A percentile compares a stretch with the other conserved stretches of the same genome.
Evolutionary conservation across 345 rosid genomes (phyloP).

Genomic region (Luvunga scandens): DNA sequence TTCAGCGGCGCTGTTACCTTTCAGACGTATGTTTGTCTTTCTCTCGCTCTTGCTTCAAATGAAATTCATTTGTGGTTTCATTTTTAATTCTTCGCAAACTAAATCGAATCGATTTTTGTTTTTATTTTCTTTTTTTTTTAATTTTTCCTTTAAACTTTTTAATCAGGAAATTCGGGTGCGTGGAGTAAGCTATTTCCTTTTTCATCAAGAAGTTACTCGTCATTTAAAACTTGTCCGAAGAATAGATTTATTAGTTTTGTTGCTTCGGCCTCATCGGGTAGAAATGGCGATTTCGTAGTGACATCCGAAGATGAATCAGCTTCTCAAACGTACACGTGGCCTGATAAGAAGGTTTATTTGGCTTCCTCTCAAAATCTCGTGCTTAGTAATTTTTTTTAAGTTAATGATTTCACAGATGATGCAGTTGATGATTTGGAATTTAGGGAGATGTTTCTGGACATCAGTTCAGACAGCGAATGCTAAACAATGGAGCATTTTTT

Average conservation of each 20-base stretch:
- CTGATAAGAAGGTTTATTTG: conserved; percentile 37
- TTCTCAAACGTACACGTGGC: conserved; percentile 44
- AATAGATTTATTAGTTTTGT: conserved; percentile 18
- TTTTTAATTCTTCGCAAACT: background rate
- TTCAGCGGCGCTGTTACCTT: conserved; percentile 26
- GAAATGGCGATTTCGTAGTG: conserved; percentile 23
- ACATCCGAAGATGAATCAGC: conserved; percentile 21
- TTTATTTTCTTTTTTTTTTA: too few relatives aligned
- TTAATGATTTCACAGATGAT: background rate
- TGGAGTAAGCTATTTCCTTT: conserved; percentile 21
- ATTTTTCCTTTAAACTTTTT: background rate
- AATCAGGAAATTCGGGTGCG: conserved; percentile 30
- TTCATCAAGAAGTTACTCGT: conserved; percentile 15
- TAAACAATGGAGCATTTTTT: background rate
- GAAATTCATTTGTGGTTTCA: background rate
- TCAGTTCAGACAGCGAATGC: too few relatives aligned
- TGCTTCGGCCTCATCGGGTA: conserved; percentile 24
- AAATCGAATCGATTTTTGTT: too few relatives aligned
- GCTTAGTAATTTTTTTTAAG: background rate
- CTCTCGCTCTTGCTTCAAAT: background rate
- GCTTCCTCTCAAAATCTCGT: background rate
- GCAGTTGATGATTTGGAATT: background rate
- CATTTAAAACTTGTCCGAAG: background rate
- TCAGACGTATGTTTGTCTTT: conserved; percentile 25
- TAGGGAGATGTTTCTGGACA: too few relatives aligned